phyloP scores from a whole-genome alignment of 257 asterid species.

The Solanum lignicaule region DNA sequence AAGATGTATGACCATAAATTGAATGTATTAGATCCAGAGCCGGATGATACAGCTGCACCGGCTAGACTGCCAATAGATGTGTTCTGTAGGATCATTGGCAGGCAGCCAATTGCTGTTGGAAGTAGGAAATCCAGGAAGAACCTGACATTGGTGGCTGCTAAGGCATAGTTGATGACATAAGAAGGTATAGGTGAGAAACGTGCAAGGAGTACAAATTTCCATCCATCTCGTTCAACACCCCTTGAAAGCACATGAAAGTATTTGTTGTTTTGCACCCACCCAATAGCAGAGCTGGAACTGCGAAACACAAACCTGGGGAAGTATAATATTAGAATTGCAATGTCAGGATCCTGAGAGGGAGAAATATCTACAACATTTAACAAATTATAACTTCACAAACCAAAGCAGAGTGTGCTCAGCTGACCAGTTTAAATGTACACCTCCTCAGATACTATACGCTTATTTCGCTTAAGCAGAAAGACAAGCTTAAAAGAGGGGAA shows the following conservation, averaged over 20 bases:
- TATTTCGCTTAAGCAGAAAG: background rate
- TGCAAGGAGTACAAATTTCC: constrained; percentile 91
- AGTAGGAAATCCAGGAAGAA: constrained; percentile 74
- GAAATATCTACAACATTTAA: background rate
- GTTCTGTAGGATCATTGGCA: constrained; percentile 95
- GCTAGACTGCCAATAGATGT: constrained; percentile 98
- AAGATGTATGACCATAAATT: constrained; percentile 61
- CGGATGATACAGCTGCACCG: constrained; percentile 76
- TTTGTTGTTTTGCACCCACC: constrained; percentile 62
- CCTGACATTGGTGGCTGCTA: constrained; percentile 76
- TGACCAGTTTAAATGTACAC: background rate
- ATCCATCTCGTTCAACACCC: constrained; percentile 88
- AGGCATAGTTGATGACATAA: constrained; percentile 75
- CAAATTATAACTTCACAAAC: background rate
- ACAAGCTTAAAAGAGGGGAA: background rate
- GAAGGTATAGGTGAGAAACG: constrained; percentile 97
- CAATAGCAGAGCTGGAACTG: constrained; percentile 49
- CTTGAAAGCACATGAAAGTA: constrained; percentile 60
- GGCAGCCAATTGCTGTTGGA: constrained; percentile 83
- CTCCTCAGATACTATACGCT: background rate
- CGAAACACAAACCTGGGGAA: constrained; percentile 45
- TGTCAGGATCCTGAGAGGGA: background rate
- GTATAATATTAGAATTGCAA: background rate
- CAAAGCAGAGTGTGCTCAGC: background rate
- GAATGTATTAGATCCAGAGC: constrained; percentile 43